These are phyloP conservation scores for Alternaria gaisen DNA, from an alignment of 2,329 filamentous ascomycete species.

Conservation along the genomic window DNA sequence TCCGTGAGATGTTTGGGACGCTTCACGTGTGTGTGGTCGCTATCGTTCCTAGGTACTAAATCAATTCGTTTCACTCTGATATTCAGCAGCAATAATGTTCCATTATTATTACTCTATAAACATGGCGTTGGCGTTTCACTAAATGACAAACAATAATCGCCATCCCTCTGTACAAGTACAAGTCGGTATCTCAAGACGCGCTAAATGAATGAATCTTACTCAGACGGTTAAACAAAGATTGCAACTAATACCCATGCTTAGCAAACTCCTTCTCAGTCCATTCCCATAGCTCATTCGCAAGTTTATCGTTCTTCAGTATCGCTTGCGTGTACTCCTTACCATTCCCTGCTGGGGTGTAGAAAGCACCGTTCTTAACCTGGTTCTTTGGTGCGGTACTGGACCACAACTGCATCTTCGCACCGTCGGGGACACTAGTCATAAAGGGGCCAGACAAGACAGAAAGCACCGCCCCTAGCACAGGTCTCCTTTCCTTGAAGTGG, in stretches of 20 bases:
- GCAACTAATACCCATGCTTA: slow-evolving; percentile 1
- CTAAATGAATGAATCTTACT: neutral
- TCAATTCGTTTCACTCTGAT: neutral
- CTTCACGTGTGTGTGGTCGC: neutral
- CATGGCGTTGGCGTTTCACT: neutral
- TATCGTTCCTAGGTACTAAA: neutral
- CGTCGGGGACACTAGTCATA: slow-evolving; percentile 20
- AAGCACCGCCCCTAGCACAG: slow-evolving; percentile 1
- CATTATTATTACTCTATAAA: neutral
- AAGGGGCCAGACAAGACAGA: neutral
- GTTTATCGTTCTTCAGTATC: slow-evolving; percentile 16
- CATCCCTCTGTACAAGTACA: neutral
- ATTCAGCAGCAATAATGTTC: neutral
- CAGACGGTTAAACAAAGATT: neutral
- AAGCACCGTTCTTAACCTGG: slow-evolving; percentile 47
- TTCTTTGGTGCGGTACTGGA: slow-evolving; percentile 53
- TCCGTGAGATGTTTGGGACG: neutral
- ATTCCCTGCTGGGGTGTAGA: slow-evolving; percentile 52
- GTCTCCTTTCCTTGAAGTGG: neutral
- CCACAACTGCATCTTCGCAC: slow-evolving; percentile 50
- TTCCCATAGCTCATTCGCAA: slow-evolving; percentile 31
- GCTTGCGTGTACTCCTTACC: slow-evolving; percentile 3
- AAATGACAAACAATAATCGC: too few species aligned
- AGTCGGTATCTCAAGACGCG: neutral
- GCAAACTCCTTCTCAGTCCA: slow-evolving; percentile 34